These are phyloP conservation scores for Globisporangium lucens DNA, from an alignment of 352 stramenopile species.

Conservation along the genomic window DNA sequence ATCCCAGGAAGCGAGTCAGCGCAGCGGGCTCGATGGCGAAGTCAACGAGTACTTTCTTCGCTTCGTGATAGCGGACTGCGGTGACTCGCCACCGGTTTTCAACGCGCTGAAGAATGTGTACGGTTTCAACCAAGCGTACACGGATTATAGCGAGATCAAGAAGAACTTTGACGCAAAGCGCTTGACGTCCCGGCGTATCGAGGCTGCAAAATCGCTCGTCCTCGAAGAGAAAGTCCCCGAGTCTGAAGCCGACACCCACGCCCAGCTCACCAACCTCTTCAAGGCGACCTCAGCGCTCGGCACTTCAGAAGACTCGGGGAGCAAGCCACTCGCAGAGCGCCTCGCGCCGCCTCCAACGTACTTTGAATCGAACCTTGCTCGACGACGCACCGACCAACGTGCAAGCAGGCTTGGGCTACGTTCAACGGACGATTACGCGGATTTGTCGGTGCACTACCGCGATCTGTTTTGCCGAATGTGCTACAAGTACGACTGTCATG, in stretches of 20 bases:
- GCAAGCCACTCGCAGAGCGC: conserved; percentile 32
- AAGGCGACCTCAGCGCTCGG: conserved; percentile 31
- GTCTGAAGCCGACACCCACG: background rate
- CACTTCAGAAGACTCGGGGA: conserved; percentile 6
- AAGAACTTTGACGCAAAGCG: conserved; percentile 47
- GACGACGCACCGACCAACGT: conserved; percentile 2
- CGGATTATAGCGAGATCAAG: conserved; percentile 70
- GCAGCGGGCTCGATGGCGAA: conserved; percentile 58
- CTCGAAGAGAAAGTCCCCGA: background rate
- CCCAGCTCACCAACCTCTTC: conserved; percentile 29
- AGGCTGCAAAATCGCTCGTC: conserved; percentile 43
- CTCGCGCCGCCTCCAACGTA: conserved; percentile 50
- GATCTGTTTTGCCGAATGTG: conserved; percentile 92
- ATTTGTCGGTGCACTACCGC: conserved; percentile 85
- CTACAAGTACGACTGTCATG: conserved; percentile 91
- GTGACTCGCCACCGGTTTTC: conserved; percentile 55
- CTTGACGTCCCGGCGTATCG: conserved; percentile 35
- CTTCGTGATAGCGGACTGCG: conserved; percentile 54
- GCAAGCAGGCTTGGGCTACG: conserved; percentile 19
- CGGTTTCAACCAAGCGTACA: conserved; percentile 55
- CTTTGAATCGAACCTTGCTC: conserved; percentile 63
- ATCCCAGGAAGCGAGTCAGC: conserved; percentile 29
- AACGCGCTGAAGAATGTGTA: conserved; percentile 51
- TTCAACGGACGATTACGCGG: conserved; percentile 55
- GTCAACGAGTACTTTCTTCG: conserved; percentile 71